Evolutionary conservation across 495 filamentous ascomycete genomes (phyloP), one percentile per base, ranked within the genome.

Genomic region (Mycothermus thermophilus): DNA sequence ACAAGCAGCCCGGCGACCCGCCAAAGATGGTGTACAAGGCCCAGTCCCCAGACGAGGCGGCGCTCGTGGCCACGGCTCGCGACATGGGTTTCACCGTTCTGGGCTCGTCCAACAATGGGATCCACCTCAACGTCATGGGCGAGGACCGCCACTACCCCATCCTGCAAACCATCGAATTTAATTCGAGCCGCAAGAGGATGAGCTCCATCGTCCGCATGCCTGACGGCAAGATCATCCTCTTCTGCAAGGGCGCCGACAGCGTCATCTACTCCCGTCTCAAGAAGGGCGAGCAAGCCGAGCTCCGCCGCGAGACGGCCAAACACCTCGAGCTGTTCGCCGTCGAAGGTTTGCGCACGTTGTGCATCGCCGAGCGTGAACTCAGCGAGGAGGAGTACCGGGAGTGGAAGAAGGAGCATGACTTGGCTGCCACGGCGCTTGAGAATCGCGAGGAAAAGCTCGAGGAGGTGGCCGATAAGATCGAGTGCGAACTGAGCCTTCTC

Each of bases 211-310:
- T 99, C 27, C 75, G 78, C 37, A 96, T 96, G 88, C 92, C 92
- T 3, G 76, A 95, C 50, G 86, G 86, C 24, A 77, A 71, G 41
- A 95, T 99, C 32, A 66, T 87, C 18, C 72, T 99, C 1, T 93
- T 92, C 54, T 99, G 92, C 65, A 99, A 99, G 57, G 92, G 92
- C 31, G 92, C 92, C 13, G 92, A 99, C 53, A 94, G 83, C 48
- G 77, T 96, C 36, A 96, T 99, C 44, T 99, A 95, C 55, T 92
- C 88, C 4, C 81, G 92, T 5, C 66, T 99, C 36, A 79, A 72
- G 52, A 74, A 67, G 32, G 87, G 88, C 17, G 77, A 90, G 55
- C 92, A 99, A 55, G 61, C 72, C 19, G 82, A 93, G 38, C 73
- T 99, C 13, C 70, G 92, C 30, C 70, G 66, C 36, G 64, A 72